phyloP scores from a whole-genome alignment of 495 filamentous ascomycete genomes.

The Friedmanniomyces simplex region DNA sequence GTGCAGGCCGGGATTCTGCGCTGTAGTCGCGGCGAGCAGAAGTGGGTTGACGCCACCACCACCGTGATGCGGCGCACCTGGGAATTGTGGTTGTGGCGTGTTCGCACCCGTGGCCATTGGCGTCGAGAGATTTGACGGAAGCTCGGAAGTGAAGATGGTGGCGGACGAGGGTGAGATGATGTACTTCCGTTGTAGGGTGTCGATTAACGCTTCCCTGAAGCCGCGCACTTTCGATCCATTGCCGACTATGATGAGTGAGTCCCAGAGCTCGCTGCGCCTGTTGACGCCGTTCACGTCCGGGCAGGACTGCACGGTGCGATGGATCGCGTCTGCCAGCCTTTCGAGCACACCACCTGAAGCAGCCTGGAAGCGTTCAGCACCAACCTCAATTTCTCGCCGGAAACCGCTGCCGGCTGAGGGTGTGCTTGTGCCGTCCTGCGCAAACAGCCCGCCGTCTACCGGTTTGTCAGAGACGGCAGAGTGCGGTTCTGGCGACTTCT shows the following conservation, averaged over 20 bases:
- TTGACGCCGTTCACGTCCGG: conserved; percentile 67
- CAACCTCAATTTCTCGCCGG: conserved; percentile 71
- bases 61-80: conserved; percentile 29
- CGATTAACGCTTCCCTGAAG: conserved; percentile 78
- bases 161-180: conserved; percentile 79
- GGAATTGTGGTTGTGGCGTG: conserved; percentile 62
- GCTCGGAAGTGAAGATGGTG: conserved; percentile 93
- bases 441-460: conserved; percentile 16
- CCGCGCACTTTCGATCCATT: conserved; percentile 75
- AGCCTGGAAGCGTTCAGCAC: conserved; percentile 76
- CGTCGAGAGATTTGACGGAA: conserved; percentile 82
- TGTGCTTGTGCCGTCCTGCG: conserved; percentile 21
- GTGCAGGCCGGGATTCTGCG: conserved; percentile 38
- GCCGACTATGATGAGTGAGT: conserved; percentile 76
- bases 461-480: conserved; percentile 19
- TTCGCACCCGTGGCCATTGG: conserved; percentile 84
- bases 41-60: conserved; percentile 73
- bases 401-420: conserved; percentile 26
- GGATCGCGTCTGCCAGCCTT: conserved; percentile 68
- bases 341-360: conserved; percentile 65
- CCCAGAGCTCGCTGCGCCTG: conserved; percentile 79
- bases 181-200: conserved; percentile 69
- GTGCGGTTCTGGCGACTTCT: conserved; percentile 31
- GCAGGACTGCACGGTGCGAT: conserved; percentile 67
- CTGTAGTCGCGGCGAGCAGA: conserved; percentile 80